phyloP scores from a whole-genome alignment of 495 filamentous ascomycete genomes.

The Neurospora sp. region DNA sequence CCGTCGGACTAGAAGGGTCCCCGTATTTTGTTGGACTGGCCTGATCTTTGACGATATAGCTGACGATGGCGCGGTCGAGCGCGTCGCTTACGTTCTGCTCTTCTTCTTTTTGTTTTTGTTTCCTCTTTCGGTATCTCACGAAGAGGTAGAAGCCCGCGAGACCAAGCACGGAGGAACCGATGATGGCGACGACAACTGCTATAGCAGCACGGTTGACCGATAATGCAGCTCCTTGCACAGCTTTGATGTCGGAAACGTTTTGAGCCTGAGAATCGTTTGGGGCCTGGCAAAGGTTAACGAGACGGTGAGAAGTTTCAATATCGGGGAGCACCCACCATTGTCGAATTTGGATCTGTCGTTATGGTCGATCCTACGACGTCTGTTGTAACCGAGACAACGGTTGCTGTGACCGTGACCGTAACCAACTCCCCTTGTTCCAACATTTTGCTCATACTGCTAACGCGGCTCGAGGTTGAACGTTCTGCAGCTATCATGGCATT shows the following conservation, averaged over 20 bases:
- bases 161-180: slow-evolving; percentile 13
- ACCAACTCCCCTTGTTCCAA: not conserved
- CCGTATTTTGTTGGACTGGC: slow-evolving; percentile 3
- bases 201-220: slow-evolving; percentile 7
- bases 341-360: not conserved
- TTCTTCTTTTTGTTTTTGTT: slow-evolving; percentile 9
- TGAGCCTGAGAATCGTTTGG: not conserved
- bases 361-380: not conserved
- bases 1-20: not conserved
- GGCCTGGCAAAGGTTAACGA: not conserved
- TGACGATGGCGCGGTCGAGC: slow-evolving; percentile 20
- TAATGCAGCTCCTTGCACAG: not conserved
- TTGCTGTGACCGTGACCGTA: not conserved
- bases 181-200: slow-evolving; percentile 11
- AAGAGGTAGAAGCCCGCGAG: slow-evolving; percentile 16
- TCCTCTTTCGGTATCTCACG: slow-evolving; percentile 7
- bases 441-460: slow-evolving; percentile 4
- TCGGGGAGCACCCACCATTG: slow-evolving; percentile 3
- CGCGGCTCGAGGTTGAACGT: slow-evolving; percentile 9
- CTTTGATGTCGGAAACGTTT: not conserved
- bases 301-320: not conserved
- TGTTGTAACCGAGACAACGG: not conserved
- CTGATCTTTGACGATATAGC: slow-evolving; percentile 20
- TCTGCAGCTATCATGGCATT: slow-evolving; percentile 4
- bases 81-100: slow-evolving; percentile 16